These are phyloP conservation scores for Saturnispora besseyi DNA, from an alignment of 805 yeast genomes.

Conservation along the genomic window DNA sequence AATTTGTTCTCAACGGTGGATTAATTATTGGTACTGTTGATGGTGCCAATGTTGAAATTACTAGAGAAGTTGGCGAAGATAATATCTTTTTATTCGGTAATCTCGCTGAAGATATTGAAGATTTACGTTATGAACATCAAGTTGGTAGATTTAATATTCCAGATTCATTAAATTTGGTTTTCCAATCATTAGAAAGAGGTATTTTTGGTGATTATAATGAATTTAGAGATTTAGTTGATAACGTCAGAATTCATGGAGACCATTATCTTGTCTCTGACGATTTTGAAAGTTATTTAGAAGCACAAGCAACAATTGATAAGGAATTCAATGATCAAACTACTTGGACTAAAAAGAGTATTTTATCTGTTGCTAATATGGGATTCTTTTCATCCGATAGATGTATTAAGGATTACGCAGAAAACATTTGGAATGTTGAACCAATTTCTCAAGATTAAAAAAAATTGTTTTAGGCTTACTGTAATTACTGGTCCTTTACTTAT, in stretches of 20 bases:
- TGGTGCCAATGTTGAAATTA: constrained; percentile 93
- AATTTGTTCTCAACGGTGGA: constrained; percentile 90
- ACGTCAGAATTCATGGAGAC: constrained; percentile 69
- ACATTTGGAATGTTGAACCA: constrained; percentile 90
- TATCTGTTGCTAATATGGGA: constrained; percentile 86
- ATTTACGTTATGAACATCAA: constrained; percentile 65
- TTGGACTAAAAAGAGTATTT: constrained; percentile 72
- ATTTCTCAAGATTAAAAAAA: constrained; percentile 15
- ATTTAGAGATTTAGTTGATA: constrained; percentile 58
- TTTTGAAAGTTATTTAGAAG: constrained; percentile 76
- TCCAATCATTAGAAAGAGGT: constrained; percentile 58
- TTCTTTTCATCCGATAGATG: constrained; percentile 88
- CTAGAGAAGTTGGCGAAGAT: constrained; percentile 89
- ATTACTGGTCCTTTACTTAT: no score
- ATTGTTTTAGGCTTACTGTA: no score
- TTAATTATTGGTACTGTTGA: constrained; percentile 91
- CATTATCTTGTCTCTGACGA: constrained; percentile 83
- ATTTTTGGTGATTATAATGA: constrained; percentile 61
- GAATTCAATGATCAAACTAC: constrained; percentile 52
- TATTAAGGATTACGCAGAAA: constrained; percentile 84
- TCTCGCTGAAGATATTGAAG: constrained; percentile 83
- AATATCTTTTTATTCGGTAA: constrained; percentile 89
- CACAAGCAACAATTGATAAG: constrained; percentile 68
- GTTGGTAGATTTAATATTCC: constrained; percentile 54
- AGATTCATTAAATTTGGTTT: constrained; percentile 50